Evolutionary conservation across 148 eudicot genomes (phyloP), one percentile per base, ranked within the genome.

Genomic region (Diospyros kaki): DNA sequence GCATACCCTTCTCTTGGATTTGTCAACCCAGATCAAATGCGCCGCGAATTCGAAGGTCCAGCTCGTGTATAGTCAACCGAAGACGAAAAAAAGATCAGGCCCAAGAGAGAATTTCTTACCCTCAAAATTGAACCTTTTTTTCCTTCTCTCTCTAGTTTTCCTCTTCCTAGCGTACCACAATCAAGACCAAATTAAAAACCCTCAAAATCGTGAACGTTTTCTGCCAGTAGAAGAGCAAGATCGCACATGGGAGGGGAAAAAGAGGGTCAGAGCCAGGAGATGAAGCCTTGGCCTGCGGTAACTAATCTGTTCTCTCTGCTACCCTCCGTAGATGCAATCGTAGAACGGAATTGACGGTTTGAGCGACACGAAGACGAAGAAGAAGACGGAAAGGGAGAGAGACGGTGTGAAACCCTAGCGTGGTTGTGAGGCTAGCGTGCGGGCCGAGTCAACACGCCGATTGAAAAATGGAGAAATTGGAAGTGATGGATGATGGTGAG

Each of bases 1-100:
- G 4, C 85, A 75, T 80, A 85, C 82, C 86, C 86, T 75, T 83
- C 64, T 65, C 65, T 41, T 62, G 42, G 52, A 28, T 48, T 17
- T 42, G 72, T 50, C 58, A 68, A 76, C 42, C 78, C 54, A 68
- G 2, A 55, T 62, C 40, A 59, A 58, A 74, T 69, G 64, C 68
- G 70, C 73, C 68, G 4, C 50, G 68, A 65, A n/a, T 44, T 4
- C 42, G 45, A 68, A 40, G 9, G 45, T 68, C 71, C 71, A 66
- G 3, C 55, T 51, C 39, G 71, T 28, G 15, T 18, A 68, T 50
- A 38, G 18, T 52, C 73, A 54, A 40, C 56, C 52, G 55, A 28
- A 28, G 28, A 28, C 28, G 53, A 7, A 10, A 18, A 4, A 40
- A 52, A 51, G 9, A 9, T 3, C 45, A 15, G 61, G 45, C 9